Conservation (phyloP, 1,139 yeast species). For the Pichia terricola region DNA sequence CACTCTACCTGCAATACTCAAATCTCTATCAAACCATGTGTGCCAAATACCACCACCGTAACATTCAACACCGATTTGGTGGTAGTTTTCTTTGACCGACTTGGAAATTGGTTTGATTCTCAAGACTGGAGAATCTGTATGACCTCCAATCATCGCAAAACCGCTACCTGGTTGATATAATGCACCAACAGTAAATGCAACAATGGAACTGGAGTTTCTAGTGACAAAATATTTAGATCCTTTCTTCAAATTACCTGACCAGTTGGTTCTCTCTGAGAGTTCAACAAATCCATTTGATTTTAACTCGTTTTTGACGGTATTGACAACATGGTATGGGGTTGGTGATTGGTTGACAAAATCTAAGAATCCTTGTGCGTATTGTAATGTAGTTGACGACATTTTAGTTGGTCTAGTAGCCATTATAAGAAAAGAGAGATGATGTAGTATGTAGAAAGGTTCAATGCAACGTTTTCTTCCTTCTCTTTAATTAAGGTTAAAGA, state of each 20-base stretch:
- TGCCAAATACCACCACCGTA: constrained; percentile 96
- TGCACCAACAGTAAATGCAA: constrained; percentile 78
- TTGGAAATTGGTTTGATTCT: constrained; percentile 86
- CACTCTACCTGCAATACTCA: constrained; percentile 88
- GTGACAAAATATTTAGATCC: constrained; percentile 72
- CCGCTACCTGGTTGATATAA: constrained; percentile 75
- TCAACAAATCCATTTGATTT: constrained; percentile 58
- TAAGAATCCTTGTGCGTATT: constrained; percentile 52
- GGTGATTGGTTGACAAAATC: constrained; percentile 80
- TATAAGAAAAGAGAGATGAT: too few species aligned
- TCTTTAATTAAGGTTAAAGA: too few species aligned
- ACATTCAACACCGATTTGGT: constrained; percentile 86
- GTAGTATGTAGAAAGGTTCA: too few species aligned
- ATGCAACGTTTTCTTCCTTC: too few species aligned
- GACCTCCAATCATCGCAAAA: constrained; percentile 85
- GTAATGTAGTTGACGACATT: constrained; percentile 13
- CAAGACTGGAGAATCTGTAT: constrained; percentile 90
- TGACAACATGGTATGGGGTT: constrained; percentile 91
- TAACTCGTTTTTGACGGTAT: constrained; percentile 47
- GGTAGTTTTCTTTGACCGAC: constrained; percentile 62
- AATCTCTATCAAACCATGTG: constrained; percentile 88
- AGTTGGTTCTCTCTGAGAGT: constrained; percentile 61
- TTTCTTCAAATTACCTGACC: constrained; percentile 50
- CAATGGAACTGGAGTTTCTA: constrained; percentile 77
- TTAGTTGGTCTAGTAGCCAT: too few species aligned